These are phyloP conservation scores for Chytriomyces sp. DNA, from an alignment of 192 early-diverging fungal genomes.

Conservation along the genomic window DNA sequence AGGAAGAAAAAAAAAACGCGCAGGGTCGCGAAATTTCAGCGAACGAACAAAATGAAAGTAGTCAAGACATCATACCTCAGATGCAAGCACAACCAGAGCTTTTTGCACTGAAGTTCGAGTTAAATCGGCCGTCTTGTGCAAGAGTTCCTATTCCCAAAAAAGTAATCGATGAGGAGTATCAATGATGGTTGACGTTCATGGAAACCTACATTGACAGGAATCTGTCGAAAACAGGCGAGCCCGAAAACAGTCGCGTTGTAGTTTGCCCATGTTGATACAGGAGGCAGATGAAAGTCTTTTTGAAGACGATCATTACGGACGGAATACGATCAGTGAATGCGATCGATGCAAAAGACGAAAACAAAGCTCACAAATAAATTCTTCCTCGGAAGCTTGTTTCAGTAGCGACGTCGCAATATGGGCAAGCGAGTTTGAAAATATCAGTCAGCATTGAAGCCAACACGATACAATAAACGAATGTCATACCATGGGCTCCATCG, in stretches of 20 bases:
- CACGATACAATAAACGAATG: not conserved
- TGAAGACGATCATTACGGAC: not conserved
- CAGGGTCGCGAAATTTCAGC: not conserved
- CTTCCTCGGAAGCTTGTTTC: conserved; percentile 64
- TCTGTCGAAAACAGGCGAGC: conserved; percentile 83
- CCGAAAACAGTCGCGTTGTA: conserved; percentile 75
- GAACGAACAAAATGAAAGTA: conserved; percentile 15
- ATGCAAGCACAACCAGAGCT: conserved; percentile 76
- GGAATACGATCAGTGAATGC: not conserved
- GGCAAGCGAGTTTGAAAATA: not conserved
- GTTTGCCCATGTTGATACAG: conserved; percentile 64
- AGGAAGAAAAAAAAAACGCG: conserved; percentile 8
- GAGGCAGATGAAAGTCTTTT: conserved; percentile 77
- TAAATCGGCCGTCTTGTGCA: conserved; percentile 74
- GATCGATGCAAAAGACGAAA: not conserved
- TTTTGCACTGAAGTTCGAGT: conserved; percentile 82
- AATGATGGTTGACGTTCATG: not conserved
- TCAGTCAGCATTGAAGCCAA: too few relatives aligned
- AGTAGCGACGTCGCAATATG: not conserved
- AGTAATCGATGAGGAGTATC: conserved; percentile 2
- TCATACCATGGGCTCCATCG: conserved; percentile 76
- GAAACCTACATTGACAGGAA: conserved; percentile 61
- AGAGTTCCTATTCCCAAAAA: conserved; percentile 59
- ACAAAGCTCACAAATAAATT: conserved; percentile 65
- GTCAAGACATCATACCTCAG: conserved; percentile 45